Percentiles rank a stretch among this genome's conserved stretches.
Conservation (phyloP, 1,139 yeast species). For the Lodderomyces metapsilosis region DNA sequence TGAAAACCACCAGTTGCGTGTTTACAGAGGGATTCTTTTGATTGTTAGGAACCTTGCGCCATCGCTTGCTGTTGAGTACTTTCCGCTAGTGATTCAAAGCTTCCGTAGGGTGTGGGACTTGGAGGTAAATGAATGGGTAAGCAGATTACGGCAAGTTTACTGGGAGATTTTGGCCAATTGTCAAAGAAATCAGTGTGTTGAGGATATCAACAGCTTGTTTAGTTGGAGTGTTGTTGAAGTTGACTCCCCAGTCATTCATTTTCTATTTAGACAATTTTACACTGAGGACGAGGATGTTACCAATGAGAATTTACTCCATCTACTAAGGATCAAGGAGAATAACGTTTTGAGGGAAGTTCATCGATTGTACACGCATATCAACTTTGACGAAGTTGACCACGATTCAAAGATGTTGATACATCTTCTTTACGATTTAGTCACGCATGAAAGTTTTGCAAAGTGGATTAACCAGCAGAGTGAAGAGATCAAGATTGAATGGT, state of each 20-base stretch:
- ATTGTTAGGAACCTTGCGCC: constrained; percentile 12
- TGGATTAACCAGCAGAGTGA: constrained; percentile 16
- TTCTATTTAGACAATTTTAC: constrained; percentile 14
- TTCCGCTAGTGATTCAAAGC: constrained; percentile 8
- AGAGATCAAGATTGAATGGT: constrained; percentile 10
- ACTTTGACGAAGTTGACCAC: constrained; percentile 8
- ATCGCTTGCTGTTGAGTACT: constrained; percentile 1
- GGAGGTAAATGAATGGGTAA: constrained; percentile 8
- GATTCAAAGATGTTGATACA: constrained; percentile 15
- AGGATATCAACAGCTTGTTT: constrained; percentile 9
- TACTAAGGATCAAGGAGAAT: constrained; percentile 8
- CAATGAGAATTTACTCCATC: constrained; percentile 11
- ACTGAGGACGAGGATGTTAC: constrained; percentile 13
- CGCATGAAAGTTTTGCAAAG: constrained; percentile 24
- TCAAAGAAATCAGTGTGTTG: constrained; percentile 7
- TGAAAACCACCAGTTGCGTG: constrained; percentile 7
- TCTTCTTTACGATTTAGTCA: constrained; percentile 17
- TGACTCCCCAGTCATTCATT: constrained; percentile 12
- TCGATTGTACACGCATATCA: constrained; percentile 7
- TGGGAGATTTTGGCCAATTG: constrained; percentile 16
- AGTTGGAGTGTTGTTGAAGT: neutral
- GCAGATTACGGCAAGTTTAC: constrained; percentile 7
- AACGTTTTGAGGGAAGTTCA: constrained; percentile 7
- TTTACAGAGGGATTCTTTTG: constrained; percentile 14
- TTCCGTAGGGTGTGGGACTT: constrained; percentile 4